Evolutionary conservation across 73 alveolate genomes (phyloP).

Genomic region (Durusdinium trenchii): DNA sequence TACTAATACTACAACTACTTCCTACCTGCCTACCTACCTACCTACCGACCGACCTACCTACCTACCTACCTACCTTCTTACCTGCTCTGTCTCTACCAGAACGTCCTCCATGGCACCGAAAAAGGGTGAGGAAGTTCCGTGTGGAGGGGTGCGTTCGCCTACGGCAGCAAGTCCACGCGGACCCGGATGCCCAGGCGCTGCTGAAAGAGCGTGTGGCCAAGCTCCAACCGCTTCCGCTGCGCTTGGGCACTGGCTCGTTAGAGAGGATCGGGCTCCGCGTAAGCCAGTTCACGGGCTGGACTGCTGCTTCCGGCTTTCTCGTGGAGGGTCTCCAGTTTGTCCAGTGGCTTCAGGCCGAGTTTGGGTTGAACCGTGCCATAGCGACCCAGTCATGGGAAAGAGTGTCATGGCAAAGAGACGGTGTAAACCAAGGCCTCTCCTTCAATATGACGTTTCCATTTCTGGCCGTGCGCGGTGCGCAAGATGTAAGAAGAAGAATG

Average conservation of each 20-base stretch:
- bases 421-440: not conserved
- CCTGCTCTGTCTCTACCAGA: slow-evolving; percentile 39
- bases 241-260: slow-evolving; percentile 50
- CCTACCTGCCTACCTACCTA: no score
- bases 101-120: slow-evolving; percentile 39
- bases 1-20: no score
- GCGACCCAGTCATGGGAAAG: slow-evolving; percentile 24
- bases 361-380: not conserved
- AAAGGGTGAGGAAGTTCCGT: not conserved
- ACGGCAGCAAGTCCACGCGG: not conserved
- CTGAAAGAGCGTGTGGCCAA: not conserved
- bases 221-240: not conserved
- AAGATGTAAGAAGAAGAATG: no score
- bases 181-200: not conserved
- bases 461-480: slow-evolving; percentile 3
- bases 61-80: slow-evolving; percentile 12
- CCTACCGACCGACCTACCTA: no score
- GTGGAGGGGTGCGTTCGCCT: not conserved
- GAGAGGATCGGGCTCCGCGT: slow-evolving; percentile 29
- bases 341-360: not conserved
- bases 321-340: slow-evolving; percentile 22
- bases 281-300: not conserved
- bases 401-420: slow-evolving; percentile 15
- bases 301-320: slow-evolving; percentile 33
- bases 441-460: slow-evolving; percentile 18